phyloP scores from a whole-genome alignment of 2,329 filamentous ascomycete species.

The Aureobasidium musti region DNA sequence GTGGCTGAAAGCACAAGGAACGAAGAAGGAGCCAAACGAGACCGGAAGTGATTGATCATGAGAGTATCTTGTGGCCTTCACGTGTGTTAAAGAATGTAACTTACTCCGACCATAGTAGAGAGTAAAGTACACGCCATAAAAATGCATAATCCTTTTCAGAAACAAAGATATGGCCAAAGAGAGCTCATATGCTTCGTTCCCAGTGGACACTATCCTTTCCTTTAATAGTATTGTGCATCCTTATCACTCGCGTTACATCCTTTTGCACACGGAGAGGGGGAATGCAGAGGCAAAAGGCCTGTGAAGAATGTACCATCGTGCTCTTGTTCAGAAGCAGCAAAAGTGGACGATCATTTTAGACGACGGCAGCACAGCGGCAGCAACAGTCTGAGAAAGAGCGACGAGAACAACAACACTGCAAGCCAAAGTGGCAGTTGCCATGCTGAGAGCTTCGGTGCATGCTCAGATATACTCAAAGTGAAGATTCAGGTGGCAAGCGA shows the following conservation, averaged over 20 bases:
- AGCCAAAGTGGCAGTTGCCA: slow-evolving; percentile 4
- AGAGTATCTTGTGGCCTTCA: not conserved
- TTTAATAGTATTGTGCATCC: no score
- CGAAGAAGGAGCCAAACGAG: not conserved
- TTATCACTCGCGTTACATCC: no score
- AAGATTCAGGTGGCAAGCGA: slow-evolving; percentile 31
- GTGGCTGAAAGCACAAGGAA: slow-evolving; percentile 13
- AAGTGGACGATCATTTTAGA: not conserved
- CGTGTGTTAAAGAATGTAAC: no score
- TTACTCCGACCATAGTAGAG: no score
- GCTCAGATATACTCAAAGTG: not conserved
- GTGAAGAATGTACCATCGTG: not conserved
- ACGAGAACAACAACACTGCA: not conserved
- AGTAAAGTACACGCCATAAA: no score
- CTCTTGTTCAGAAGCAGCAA: not conserved
- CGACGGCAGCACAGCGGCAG: not conserved
- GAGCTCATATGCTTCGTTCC: no score
- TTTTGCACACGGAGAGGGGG: no score
- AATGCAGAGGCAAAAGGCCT: no score
- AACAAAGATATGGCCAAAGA: no score
- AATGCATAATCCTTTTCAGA: no score
- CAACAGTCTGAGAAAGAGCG: not conserved
- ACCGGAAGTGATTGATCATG: not conserved
- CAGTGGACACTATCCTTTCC: no score
- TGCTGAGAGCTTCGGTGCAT: not conserved